These are phyloP conservation scores for Volvox carteri DNA, from an alignment of 163 green algal species.

Conservation along the genomic window DNA sequence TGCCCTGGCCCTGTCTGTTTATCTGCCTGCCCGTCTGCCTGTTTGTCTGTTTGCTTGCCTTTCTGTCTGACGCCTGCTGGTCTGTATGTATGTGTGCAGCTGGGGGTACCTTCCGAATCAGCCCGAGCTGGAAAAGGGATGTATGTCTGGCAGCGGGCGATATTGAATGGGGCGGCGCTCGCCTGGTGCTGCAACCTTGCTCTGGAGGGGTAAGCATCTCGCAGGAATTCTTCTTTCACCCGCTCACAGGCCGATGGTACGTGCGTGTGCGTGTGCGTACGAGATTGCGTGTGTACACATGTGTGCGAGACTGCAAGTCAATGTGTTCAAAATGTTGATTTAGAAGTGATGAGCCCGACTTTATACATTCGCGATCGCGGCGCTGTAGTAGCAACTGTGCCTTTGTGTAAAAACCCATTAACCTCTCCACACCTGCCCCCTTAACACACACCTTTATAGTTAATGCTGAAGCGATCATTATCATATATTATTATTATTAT, in stretches of 20 bases:
- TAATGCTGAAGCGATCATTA: too few relatives aligned
- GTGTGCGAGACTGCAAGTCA: background rate
- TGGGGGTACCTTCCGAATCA: slow-evolving; percentile 8
- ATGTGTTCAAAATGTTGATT: background rate
- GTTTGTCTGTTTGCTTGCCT: too few relatives aligned
- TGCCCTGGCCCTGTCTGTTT: too few relatives aligned
- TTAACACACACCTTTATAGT: too few relatives aligned
- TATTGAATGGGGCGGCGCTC: too few relatives aligned
- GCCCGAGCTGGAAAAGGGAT: background rate
- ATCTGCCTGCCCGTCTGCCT: too few relatives aligned
- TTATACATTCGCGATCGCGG: background rate
- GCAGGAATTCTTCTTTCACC: background rate
- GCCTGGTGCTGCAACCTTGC: too few relatives aligned
- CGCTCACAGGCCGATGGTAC: background rate
- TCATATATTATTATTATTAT: too few relatives aligned
- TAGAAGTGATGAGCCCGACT: background rate
- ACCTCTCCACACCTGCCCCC: too few relatives aligned
- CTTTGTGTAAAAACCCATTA: too few relatives aligned
- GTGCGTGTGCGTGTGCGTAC: background rate
- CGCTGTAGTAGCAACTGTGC: background rate
- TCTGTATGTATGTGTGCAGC: slow-evolving; percentile 1
- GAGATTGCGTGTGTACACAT: background rate
- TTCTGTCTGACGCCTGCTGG: too few relatives aligned
- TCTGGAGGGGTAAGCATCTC: background rate
- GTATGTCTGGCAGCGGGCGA: background rate